Percentiles rank a stretch among this genome's conserved stretches.
Conservation (phyloP, 192 early-diverging fungal genomes). For the Thamnidium elegans region DNA sequence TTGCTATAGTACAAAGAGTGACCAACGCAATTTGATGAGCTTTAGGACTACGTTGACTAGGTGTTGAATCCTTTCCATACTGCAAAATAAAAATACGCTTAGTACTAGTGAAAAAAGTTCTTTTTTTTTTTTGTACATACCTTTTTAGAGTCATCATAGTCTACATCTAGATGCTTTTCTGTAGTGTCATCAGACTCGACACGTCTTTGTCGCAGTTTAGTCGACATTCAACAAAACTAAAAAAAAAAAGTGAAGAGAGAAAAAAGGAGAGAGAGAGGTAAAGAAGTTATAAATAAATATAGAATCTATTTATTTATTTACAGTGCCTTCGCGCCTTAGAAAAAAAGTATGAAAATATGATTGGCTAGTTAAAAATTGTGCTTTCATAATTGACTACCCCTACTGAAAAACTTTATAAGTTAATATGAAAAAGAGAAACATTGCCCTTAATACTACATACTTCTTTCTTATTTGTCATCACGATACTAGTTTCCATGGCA, state of each 20-base stretch:
- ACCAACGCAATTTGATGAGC: not conserved
- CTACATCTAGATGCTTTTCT: not conserved
- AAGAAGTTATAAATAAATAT: not conserved
- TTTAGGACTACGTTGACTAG: not conserved
- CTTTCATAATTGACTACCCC: not conserved
- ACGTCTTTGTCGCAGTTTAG: not conserved
- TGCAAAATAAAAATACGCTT: not conserved
- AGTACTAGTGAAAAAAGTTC: no score
- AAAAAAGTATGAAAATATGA: not conserved
- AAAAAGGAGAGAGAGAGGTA: not conserved
- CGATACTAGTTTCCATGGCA: no score
- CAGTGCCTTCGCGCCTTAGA: not conserved
- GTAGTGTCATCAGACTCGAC: not conserved
- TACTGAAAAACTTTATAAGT: no score
- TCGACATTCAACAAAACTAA: not conserved
- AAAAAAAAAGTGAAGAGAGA: no score
- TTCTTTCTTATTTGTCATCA: no score
- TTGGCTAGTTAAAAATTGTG: not conserved
- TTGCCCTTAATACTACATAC: no score
- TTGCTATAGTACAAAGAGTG: not conserved
- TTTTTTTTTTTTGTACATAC: not conserved
- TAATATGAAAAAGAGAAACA: no score
- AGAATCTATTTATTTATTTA: not conserved
- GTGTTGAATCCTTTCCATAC: constrained; percentile 19
- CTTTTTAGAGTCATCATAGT: not conserved